Evolutionary conservation across 1,284 basidiomycete genomes (phyloP).

Genomic region (Laetiporus sulphureus): DNA sequence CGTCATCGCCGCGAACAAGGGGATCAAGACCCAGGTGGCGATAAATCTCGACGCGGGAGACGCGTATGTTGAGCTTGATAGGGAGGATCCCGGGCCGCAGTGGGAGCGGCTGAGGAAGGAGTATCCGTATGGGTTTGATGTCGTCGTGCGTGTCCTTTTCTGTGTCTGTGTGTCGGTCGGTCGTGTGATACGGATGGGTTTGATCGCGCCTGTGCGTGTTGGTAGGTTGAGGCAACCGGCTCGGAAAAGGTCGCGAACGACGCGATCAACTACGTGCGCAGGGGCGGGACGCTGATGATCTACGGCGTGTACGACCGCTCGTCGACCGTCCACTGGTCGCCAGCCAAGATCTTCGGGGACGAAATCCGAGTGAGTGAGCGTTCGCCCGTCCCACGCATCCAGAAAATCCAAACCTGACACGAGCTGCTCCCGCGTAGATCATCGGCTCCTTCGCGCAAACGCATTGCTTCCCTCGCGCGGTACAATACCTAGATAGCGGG

Average conservation of each 20-base stretch:
- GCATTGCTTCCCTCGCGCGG: conserved; percentile 56
- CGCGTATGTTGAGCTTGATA: conserved; percentile 52
- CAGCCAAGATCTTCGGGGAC: conserved; percentile 54
- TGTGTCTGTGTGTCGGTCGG: too few species aligned
- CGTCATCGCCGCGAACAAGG: conserved; percentile 46
- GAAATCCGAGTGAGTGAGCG: conserved; percentile 40
- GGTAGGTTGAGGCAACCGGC: conserved; percentile 48
- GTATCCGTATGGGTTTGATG: conserved; percentile 57
- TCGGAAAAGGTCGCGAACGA: conserved; percentile 51
- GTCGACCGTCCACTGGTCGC: conserved; percentile 50
- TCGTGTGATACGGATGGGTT: too few species aligned
- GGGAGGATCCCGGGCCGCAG: conserved; percentile 41
- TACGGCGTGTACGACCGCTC: conserved; percentile 57
- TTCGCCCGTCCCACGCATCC: background rate
- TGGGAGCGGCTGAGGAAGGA: conserved; percentile 53
- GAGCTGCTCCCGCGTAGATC: too few species aligned
- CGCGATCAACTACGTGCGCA: conserved; percentile 53
- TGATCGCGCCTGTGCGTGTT: background rate
- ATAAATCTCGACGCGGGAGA: conserved; percentile 45
- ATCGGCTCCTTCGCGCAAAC: conserved; percentile 57
- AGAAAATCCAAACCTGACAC: conserved; percentile 1
- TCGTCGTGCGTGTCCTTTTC: conserved; percentile 32
- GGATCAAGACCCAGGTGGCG: conserved; percentile 55
- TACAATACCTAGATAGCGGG: conserved; percentile 53
- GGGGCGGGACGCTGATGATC: conserved; percentile 43